Evolutionary conservation across 2,329 filamentous ascomycete genomes (phyloP), one percentile per base, ranked within the genome.

Genomic region (Arthrobotrys entomopaga): DNA sequence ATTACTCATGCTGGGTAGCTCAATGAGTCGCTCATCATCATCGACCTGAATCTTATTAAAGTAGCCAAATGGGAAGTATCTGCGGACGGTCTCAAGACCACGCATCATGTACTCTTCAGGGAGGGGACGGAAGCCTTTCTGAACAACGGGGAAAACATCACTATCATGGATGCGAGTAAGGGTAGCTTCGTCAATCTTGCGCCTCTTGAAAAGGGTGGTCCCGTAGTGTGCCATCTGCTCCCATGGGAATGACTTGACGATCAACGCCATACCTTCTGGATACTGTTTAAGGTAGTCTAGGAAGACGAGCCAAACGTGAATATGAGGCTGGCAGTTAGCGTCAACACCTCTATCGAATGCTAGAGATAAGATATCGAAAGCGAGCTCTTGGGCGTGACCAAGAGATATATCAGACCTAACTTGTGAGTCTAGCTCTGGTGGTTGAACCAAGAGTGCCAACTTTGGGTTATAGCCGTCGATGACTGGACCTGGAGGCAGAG

Each of bases 91-190:
- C 1, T 88, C 79, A 0, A 91, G 81, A 0, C 90, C 90, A 0
- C 88, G 84, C 65, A 91, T 84, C 0, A 86, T 84, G 76, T 87
- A 91, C 73, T 93, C 90, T 56, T 92, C 90, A 0, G 89, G 88
- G 0, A 92, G 79, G 0, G 90, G 89, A 0, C 84, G 82, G 0
- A 83, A 83, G 0, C 83, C 81, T 29, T 83, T 82, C 1, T 82
- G 83, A 1, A 82, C 82, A 0, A 81, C 79, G 0, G 86, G 86
- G 66, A 90, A 88, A 0, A 81, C 78, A 0, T 79, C 80, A 29
- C 78, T 82, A 34, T 82, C 81, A 72, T 87, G 81, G 24, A 83
- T 69, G 2, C 58, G 43, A 43, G 52, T 78, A 77, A 76, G 82
- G 79, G 34, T 79, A 69, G 19, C 77, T 69, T 29, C 77, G 11